phyloP scores from a whole-genome alignment of 2,329 filamentous ascomycete species.

The Botrytis hyacinthi region DNA sequence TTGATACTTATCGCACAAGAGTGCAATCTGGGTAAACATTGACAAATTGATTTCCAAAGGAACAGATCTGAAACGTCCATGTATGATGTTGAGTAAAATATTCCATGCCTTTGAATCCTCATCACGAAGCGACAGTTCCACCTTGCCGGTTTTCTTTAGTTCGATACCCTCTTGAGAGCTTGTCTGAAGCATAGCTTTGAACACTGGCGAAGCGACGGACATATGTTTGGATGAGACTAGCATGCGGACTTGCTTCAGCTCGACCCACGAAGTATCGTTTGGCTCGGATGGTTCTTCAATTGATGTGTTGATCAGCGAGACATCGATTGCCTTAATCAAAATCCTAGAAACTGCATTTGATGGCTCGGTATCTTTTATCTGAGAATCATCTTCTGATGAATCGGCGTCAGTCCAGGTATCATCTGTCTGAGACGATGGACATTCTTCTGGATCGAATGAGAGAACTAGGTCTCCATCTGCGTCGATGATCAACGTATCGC shows the following conservation, averaged over 20 bases:
- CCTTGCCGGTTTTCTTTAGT: not conserved
- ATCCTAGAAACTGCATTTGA: not conserved
- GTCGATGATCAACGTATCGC: not conserved
- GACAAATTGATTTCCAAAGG: not conserved
- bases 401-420: not conserved
- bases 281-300: not conserved
- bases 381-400: not conserved
- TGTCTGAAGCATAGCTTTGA: not conserved
- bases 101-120: not conserved
- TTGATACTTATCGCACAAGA: conserved; percentile 7
- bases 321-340: not conserved
- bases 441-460: not conserved
- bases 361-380: not conserved
- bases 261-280: not conserved
- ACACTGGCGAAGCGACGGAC: not conserved
- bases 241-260: not conserved
- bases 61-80: not conserved
- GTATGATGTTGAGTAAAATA: not conserved
- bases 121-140: not conserved
- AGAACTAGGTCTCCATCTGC: not conserved
- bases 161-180: not conserved
- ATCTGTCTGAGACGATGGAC: not conserved
- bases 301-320: not conserved
- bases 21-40: not conserved
- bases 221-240: not conserved